These are phyloP conservation scores for Aurantiochytrium sp. DNA, from an alignment of 108 stramenopile genomes.

Conservation along the genomic window DNA sequence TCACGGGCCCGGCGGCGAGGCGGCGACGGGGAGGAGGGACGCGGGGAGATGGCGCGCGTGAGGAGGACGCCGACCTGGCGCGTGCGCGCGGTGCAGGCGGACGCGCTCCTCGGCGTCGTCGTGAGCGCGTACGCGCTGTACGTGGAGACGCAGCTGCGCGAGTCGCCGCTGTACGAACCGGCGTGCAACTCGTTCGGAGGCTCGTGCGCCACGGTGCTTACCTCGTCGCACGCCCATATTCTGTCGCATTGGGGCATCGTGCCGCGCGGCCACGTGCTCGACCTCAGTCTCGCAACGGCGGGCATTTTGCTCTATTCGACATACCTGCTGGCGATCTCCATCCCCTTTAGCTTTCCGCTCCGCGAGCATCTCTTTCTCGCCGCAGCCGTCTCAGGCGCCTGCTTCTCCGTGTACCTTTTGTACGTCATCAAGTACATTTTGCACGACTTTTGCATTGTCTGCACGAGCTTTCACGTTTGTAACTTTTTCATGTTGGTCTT, in stretches of 20 bases:
- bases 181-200: neutral
- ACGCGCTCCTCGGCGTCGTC: neutral
- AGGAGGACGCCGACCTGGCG: too few relatives aligned
- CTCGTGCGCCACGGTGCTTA: neutral
- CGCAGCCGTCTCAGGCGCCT: neutral
- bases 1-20: too few relatives aligned
- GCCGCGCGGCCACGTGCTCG: neutral
- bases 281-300: neutral
- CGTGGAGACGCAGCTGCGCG: neutral
- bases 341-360: neutral
- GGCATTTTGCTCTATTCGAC: neutral
- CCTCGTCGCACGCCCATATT: neutral
- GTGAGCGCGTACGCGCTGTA: neutral
- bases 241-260: conserved; percentile 13
- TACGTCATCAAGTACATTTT: conserved; percentile 17
- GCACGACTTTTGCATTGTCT: conserved; percentile 22
- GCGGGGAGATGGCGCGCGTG: too few relatives aligned
- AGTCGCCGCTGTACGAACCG: neutral
- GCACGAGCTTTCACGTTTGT: conserved; percentile 1
- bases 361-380: neutral
- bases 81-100: neutral
- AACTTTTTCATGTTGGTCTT: neutral
- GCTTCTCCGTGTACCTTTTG: conserved; percentile 2
- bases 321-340: neutral
- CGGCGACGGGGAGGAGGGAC: too few relatives aligned